Conservation (phyloP, 441 rosid genomes). For the Manihot esculenta region DNA sequence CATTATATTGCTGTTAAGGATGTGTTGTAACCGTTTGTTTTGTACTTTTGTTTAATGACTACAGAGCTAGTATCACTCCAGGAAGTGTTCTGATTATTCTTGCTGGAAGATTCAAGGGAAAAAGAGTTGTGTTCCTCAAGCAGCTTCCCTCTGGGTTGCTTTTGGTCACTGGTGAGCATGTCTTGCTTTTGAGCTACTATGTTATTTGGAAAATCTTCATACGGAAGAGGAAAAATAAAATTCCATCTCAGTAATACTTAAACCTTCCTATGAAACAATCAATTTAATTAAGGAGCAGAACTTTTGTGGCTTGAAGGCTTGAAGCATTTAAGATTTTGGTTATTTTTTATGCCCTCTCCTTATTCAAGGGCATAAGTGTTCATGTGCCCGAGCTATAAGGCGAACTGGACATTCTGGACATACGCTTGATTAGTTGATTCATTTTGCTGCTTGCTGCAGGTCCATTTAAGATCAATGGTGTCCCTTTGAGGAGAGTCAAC, state of each 20-base stretch:
- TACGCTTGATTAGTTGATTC: no score
- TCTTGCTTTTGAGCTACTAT: no score
- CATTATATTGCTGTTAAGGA: no score
- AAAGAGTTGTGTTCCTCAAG: conserved; percentile 89
- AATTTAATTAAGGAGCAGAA: neutral
- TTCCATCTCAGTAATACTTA: no score
- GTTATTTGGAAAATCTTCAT: no score
- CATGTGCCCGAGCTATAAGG: no score
- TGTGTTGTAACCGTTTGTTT: neutral
- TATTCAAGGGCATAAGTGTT: no score
- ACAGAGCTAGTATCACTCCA: conserved; percentile 75
- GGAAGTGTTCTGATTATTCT: conserved; percentile 83
- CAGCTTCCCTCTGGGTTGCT: conserved; percentile 90
- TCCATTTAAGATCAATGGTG: conserved; percentile 87
- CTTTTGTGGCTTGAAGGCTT: neutral
- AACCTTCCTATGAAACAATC: neutral
- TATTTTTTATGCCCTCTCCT: no score
- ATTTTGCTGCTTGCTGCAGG: conserved; percentile 34
- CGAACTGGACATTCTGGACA: no score
- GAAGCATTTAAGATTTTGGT: no score
- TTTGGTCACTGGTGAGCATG: conserved; percentile 63
- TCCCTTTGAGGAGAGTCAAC: conserved; percentile 80
- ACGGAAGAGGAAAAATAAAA: no score
- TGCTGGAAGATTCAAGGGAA: conserved; percentile 89
- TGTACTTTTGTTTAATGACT: conserved; percentile 1